These are phyloP conservation scores for Pichia manshurica DNA, from an alignment of 805 yeast genomes.

Conservation along the genomic window DNA sequence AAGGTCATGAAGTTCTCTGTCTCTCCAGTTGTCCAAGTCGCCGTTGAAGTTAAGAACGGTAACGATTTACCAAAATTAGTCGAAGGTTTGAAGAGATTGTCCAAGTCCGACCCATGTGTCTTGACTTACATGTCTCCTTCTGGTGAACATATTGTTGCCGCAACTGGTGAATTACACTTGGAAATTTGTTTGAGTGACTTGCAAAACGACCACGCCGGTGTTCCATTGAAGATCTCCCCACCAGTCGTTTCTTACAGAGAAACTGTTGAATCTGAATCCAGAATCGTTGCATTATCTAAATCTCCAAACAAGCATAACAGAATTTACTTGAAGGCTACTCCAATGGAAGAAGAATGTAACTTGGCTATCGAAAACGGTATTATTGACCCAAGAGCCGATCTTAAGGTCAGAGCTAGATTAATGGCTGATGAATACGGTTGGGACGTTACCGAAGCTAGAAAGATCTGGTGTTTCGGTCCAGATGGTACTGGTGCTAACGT, in stretches of 20 bases:
- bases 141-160: conserved; percentile 99
- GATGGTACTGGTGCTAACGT: conserved; percentile 98
- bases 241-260: conserved; percentile 99
- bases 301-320: conserved; percentile 99
- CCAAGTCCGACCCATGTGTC: conserved; percentile 99
- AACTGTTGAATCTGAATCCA: conserved; percentile 90
- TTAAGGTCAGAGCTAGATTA: conserved; percentile 98
- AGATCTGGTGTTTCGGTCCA: conserved; percentile 99
- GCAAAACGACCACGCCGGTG: conserved; percentile 99
- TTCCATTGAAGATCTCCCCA: conserved; percentile 95
- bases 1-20: conserved; percentile 99
- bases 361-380: conserved; percentile 89
- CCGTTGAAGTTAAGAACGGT: conserved; percentile 99
- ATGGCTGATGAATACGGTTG: conserved; percentile 98
- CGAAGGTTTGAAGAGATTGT: conserved; percentile 99
- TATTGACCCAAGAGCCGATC: conserved; percentile 92
- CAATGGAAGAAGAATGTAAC: conserved; percentile 89
- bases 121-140: conserved; percentile 79
- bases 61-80: conserved; percentile 98
- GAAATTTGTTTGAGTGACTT: conserved; percentile 95
- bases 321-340: conserved; percentile 95
- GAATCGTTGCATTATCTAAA: conserved; percentile 94
- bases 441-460: conserved; percentile 99
- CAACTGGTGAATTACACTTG: conserved; percentile 99
- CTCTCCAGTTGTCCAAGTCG: conserved; percentile 99